Evolutionary conservation across 441 rosid genomes (phyloP), one percentile per base, ranked within the genome.

Genomic region (Adansonia grandidieri): DNA sequence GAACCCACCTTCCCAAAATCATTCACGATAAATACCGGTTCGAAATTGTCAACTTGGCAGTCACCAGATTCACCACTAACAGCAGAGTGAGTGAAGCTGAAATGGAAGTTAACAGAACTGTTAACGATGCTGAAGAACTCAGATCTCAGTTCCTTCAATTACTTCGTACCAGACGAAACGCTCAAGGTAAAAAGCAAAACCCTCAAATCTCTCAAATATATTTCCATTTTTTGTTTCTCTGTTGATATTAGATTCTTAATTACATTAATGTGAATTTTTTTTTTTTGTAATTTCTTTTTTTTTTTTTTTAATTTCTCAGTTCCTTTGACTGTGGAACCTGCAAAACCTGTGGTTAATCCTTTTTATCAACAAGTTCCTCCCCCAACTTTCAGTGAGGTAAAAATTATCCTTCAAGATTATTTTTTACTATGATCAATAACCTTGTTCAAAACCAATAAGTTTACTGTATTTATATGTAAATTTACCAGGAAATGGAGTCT

Each of bases 401-500:
- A 73, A 71, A 72, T n/a, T 40, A 6, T 45, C 15, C 70, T 40
- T 40, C 13, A 40, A 2, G 20, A 32, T 63, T 28, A 5, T 32
- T 63, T 32, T 60, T 50, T 65, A n/a, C 67, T 57, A 19, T 24
- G 17, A 42, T n/a, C 24, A 45, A 10, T 45, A 40, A 57, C 13
- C 8, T 37, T 72, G n/a, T 11, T 42, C 11, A 73, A 40, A 40
- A 42, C 4, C 3, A 8, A 44, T 11, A 13, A 5, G 5, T 50
- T 58, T 9, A 56, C 50, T 20, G 67, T 32, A 5, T 40, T 70
- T 58, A 1, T 67, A 24, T 54, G 13, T 7, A n/a, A 54, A 50
- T 74, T 53, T 78, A 69, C 63, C 73, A 96, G 99, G 93, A 77
- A 56, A 85, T 94, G 90, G 91, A 82, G 62, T 87, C 97, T 44